Evolutionary conservation across 129 eudicot genomes (phyloP).

Genomic region (Flaveria sonorensis): DNA sequence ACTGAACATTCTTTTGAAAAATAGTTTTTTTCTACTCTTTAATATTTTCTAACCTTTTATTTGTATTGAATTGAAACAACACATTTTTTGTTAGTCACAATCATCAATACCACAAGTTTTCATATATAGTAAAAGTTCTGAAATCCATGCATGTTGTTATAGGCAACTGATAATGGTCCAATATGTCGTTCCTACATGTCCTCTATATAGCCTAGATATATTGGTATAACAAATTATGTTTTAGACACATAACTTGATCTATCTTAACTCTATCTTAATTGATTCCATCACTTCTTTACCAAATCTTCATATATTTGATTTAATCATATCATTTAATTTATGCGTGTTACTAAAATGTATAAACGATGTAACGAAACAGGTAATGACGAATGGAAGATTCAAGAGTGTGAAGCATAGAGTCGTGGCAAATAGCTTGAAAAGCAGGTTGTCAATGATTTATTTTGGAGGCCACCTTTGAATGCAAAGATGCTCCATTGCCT

Average conservation of each 20-base stretch:
- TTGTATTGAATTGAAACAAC: no score
- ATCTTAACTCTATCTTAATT: background rate
- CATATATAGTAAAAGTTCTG: no score
- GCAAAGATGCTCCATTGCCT: slow-evolving; percentile 81
- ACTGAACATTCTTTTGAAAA: no score
- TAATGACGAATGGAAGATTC: slow-evolving; percentile 86
- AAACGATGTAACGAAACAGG: slow-evolving; percentile 47
- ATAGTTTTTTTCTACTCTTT: no score
- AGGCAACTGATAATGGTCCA: background rate
- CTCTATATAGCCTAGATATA: background rate
- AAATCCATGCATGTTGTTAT: background rate
- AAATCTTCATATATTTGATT: background rate
- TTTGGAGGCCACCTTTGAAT: slow-evolving; percentile 91
- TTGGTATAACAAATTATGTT: background rate
- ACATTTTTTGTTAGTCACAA: no score
- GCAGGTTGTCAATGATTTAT: slow-evolving; percentile 83
- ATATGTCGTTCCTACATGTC: background rate
- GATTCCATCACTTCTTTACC: background rate
- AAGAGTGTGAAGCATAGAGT: slow-evolving; percentile 85
- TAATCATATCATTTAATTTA: background rate
- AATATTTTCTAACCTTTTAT: no score
- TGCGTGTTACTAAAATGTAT: background rate
- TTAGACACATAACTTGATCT: background rate
- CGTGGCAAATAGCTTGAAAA: slow-evolving; percentile 60
- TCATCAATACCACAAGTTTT: no score